These are phyloP conservation scores for Diaporthe sp. DNA, from an alignment of 2,329 filamentous ascomycete species.

Conservation along the genomic window DNA sequence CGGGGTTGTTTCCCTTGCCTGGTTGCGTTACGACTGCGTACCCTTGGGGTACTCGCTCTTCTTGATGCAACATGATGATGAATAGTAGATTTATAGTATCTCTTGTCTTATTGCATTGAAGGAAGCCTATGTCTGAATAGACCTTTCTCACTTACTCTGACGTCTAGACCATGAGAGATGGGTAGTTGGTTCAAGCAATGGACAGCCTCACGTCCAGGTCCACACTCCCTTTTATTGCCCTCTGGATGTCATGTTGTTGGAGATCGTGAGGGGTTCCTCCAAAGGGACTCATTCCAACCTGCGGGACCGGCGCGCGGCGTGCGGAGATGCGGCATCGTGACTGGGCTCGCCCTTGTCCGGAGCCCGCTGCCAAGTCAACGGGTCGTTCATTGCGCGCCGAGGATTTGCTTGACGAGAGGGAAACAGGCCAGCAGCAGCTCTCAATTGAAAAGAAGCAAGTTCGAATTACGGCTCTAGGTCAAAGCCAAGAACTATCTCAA, in stretches of 20 bases:
- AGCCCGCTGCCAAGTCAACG: conserved; percentile 13
- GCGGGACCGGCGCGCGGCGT: conserved; percentile 26
- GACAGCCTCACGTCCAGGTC: background rate
- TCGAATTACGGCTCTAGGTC: no score
- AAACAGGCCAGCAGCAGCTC: no score
- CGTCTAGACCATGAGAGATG: no score
- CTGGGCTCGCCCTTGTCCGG: conserved; percentile 19
- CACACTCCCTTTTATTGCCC: background rate
- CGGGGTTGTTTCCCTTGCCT: conserved; percentile 39
- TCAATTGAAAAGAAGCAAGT: no score
- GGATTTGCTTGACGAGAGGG: background rate
- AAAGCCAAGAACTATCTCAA: no score
- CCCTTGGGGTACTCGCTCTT: conserved; percentile 46
- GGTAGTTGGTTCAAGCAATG: no score
- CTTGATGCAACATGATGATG: conserved; percentile 46
- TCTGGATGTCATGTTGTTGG: background rate
- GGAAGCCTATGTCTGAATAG: background rate
- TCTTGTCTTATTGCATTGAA: background rate
- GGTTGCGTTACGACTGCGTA: conserved; percentile 45
- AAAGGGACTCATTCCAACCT: background rate
- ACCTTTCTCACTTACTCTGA: background rate
- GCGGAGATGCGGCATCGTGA: conserved; percentile 31
- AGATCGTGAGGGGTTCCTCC: conserved; percentile 22
- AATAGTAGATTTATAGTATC: background rate
- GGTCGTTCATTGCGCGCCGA: background rate